Conservation (phyloP, 306 rosid genomes). For the Pyrus pyrifolia region DNA sequence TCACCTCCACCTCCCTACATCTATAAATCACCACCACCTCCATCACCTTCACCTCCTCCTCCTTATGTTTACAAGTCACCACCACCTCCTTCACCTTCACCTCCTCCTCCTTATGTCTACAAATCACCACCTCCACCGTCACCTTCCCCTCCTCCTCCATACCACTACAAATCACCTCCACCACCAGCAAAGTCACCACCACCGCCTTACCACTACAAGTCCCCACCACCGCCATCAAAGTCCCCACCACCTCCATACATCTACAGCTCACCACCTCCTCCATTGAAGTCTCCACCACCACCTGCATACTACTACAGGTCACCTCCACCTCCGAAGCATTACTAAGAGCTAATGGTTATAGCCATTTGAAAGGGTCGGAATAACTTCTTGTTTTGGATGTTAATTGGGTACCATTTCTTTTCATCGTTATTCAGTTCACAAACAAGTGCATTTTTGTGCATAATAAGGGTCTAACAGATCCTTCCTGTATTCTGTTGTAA, state of each 20-base stretch:
- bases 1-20: background rate
- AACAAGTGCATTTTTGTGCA: background rate
- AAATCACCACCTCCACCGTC: background rate
- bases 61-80: background rate
- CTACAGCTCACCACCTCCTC: slow-evolving; percentile 3
- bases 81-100: background rate
- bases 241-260: background rate
- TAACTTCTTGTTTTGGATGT: background rate
- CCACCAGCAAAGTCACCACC: background rate
- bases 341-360: background rate
- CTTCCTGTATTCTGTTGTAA: background rate
- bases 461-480: background rate
- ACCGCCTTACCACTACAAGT: background rate
- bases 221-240: background rate
- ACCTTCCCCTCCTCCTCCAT: background rate
- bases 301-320: background rate
- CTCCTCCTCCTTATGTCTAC: background rate
- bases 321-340: background rate
- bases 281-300: background rate
- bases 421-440: background rate
- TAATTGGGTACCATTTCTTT: background rate
- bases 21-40: background rate
- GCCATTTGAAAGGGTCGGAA: background rate
- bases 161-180: background rate
- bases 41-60: background rate